Percentiles rank a stretch among this genome's conserved stretches.
phyloP scores from a whole-genome alignment of 139 green algal species.

The Chlorella sp. region DNA sequence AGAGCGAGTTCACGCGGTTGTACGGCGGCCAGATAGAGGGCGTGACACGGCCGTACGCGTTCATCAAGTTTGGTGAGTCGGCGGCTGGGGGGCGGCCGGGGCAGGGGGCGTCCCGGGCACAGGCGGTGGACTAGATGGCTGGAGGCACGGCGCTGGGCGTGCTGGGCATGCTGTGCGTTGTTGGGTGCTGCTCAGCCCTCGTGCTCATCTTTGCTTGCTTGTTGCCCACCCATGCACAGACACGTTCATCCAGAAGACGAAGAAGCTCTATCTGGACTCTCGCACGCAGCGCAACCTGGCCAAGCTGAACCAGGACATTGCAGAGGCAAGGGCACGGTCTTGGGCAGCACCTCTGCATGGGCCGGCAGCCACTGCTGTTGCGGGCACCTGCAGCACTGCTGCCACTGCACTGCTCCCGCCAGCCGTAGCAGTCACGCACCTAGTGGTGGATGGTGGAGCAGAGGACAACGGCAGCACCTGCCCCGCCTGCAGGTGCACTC shows the following conservation, averaged over 20 bases:
- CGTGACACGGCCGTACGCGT: constrained; percentile 95
- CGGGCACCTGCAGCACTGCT: not conserved
- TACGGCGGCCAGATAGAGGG: constrained; percentile 88
- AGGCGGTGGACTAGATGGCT: no score
- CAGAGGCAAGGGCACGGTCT: constrained; percentile 49
- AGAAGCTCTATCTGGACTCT: constrained; percentile 97
- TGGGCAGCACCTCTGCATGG: no score
- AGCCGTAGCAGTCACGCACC: no score
- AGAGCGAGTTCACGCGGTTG: constrained; percentile 88
- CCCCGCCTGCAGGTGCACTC: constrained; percentile 78
- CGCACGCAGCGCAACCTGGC: constrained; percentile 97
- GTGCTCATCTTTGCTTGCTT: no score
- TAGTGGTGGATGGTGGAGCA: no score
- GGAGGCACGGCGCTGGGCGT: no score
- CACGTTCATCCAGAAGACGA: constrained; percentile 99
- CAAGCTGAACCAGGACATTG: constrained; percentile 88
- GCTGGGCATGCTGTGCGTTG: no score
- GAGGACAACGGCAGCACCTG: no score
- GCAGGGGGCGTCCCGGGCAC: no score
- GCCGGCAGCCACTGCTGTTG: not conserved
- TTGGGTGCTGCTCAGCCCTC: no score
- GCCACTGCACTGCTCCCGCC: not conserved
- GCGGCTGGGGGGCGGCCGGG: no score
- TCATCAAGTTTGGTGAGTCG: constrained; percentile 99
- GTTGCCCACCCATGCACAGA: no score